Conservation (phyloP, 176 grass and related monocot species). For the Aegilops sharonensis region DNA sequence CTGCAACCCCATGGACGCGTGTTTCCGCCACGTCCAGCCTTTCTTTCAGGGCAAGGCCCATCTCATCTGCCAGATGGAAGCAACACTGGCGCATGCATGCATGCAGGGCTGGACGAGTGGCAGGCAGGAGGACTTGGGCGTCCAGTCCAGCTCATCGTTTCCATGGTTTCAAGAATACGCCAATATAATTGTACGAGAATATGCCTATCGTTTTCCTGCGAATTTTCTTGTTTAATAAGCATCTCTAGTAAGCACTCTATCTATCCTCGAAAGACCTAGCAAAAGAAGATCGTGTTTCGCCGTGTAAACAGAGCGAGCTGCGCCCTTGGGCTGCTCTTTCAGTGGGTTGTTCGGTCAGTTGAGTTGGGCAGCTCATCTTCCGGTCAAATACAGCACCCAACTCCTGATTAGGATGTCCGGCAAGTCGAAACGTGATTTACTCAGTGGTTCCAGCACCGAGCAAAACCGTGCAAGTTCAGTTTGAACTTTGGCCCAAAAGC, state of each 20-base stretch:
- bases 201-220: background rate
- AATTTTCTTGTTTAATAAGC: too few relatives aligned
- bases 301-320: background rate
- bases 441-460: background rate
- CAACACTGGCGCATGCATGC: background rate
- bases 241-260: too few relatives aligned
- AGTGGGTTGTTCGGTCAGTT: constrained; percentile 27
- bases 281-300: background rate
- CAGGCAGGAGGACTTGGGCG: too few relatives aligned
- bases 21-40: constrained; percentile 7
- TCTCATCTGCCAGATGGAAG: background rate
- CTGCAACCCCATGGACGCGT: background rate
- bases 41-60: background rate
- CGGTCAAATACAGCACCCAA: background rate
- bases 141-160: too few relatives aligned
- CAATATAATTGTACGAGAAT: too few relatives aligned
- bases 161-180: background rate
- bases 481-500: too few relatives aligned
- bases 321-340: background rate
- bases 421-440: background rate
- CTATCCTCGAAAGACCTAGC: background rate
- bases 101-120: background rate
- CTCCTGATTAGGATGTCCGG: background rate
- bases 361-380: constrained; percentile 9
- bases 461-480: too few relatives aligned